Evolutionary conservation across 73 alveolate genomes (phyloP), one percentile per base, ranked within the genome.

Genomic region (Effrenium voratum): DNA sequence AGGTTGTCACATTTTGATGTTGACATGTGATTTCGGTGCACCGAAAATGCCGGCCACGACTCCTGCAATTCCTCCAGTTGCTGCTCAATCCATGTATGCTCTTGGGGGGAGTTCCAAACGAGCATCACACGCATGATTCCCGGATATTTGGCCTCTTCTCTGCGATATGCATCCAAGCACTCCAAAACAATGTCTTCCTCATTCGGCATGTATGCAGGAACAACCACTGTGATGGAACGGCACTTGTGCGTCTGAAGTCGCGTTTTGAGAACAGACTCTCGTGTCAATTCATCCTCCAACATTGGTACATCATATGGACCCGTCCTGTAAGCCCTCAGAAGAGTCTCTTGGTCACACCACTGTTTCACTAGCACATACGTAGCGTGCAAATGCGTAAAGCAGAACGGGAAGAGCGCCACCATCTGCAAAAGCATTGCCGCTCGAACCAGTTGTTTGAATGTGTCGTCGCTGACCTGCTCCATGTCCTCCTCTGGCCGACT

Each of bases 161-260:
- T 22, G 34, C 77, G 77, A 40, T 66, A 66, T 36, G 40, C 77
- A 26, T 26, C 77, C 77, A 66, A 30, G 45, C 43, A 66, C 22
- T 66, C 77, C 77, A 66, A 12, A 22, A 66, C 40, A 30, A 66
- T 66, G n/a, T 66, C 77, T 40, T 66, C 77, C 77, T 66, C 77
- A 12, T 66, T 66, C 43, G 77, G 77, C 77, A 66, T 66, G 45
- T 66, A 66, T 2, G 77, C 77, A 22, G 77, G 77, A 10, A 66
- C 15, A 26, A 66, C 77, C 24, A 66, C 77, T 5, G 77, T 66
- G 77, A 66, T 66, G 40, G 77, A 66, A 66, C 77, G 77, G 77
- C 77, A 66, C n/a, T 66, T 36, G 77, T 66, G 77, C 43, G 5
- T 30, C 22, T 26, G 40, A 22, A 66, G 77, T 26, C 40, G 77